phyloP scores from a whole-genome alignment of 208 protist species.

The Leishmania lainsoni region DNA sequence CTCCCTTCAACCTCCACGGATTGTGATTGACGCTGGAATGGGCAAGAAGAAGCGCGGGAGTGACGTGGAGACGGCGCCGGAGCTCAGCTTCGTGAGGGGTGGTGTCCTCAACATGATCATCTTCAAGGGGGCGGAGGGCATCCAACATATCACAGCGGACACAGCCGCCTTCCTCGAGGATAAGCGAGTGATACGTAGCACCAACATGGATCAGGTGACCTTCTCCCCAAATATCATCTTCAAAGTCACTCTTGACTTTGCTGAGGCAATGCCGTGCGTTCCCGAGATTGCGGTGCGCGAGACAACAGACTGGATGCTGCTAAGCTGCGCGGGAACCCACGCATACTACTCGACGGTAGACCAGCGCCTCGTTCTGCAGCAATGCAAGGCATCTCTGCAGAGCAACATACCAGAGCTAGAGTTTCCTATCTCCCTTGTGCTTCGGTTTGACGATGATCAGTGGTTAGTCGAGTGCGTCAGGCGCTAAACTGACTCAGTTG shows the following conservation, averaged over 20 bases:
- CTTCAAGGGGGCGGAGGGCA: slow-evolving; percentile 41
- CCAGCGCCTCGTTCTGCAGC: slow-evolving; percentile 70
- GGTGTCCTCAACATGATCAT: slow-evolving; percentile 72
- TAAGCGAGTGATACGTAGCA: slow-evolving; percentile 44
- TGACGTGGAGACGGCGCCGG: slow-evolving; percentile 54
- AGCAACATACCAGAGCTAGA: slow-evolving; percentile 63
- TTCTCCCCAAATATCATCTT: slow-evolving; percentile 65
- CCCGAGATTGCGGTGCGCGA: slow-evolving; percentile 80
- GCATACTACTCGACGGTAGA: slow-evolving; percentile 81
- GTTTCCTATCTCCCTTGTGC: slow-evolving; percentile 57
- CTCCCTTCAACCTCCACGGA: not conserved
- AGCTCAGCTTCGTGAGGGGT: slow-evolving; percentile 62
- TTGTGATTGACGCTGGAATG: slow-evolving; percentile 21
- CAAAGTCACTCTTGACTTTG: slow-evolving; percentile 77
- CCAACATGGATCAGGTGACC: slow-evolving; percentile 71
- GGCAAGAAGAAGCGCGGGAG: slow-evolving; percentile 39
- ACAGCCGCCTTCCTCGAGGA: slow-evolving; percentile 60
- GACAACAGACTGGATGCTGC: slow-evolving; percentile 80
- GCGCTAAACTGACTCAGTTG: slow-evolving; percentile 24
- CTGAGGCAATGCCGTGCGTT: slow-evolving; percentile 57
- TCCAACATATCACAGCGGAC: slow-evolving; percentile 36
- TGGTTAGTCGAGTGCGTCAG: slow-evolving; percentile 74
- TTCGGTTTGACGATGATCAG: slow-evolving; percentile 51
- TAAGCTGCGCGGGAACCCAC: slow-evolving; percentile 56
- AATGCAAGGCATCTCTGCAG: slow-evolving; percentile 63